These are phyloP conservation scores for Pisolithus marmoratus DNA, from an alignment of 768 basidiomycete genomes.

Conservation along the genomic window DNA sequence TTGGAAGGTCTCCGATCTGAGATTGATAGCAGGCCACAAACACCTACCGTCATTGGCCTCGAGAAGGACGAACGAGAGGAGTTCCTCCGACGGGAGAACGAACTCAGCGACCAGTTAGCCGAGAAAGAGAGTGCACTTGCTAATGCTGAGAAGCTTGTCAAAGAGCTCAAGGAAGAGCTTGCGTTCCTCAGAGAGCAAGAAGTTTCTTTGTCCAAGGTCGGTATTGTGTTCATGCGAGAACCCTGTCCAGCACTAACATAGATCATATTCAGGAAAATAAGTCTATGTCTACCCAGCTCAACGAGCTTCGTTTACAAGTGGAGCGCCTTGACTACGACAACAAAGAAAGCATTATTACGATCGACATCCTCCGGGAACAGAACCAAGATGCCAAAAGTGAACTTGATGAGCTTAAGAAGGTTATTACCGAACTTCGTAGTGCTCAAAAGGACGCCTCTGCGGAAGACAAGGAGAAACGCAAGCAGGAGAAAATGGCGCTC, in stretches of 20 bases:
- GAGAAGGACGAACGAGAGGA: slow-evolving; percentile 98
- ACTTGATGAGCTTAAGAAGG: slow-evolving; percentile 83
- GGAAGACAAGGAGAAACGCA: slow-evolving; percentile 98
- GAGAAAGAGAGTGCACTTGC: slow-evolving; percentile 83
- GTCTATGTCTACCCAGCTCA: slow-evolving; percentile 86
- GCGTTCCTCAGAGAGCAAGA: slow-evolving; percentile 90
- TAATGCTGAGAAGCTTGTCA: slow-evolving; percentile 79
- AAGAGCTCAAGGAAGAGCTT: slow-evolving; percentile 86
- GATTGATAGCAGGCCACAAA: slow-evolving; percentile 81
- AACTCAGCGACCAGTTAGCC: slow-evolving; percentile 86
- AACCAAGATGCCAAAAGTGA: slow-evolving; percentile 82
- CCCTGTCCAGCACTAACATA: slow-evolving; percentile 2
- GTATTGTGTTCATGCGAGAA: slow-evolving; percentile 8
- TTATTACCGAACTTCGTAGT: slow-evolving; percentile 70
- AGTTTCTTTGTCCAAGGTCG: slow-evolving; percentile 65
- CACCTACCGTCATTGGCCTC: slow-evolving; percentile 80
- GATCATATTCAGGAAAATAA: slow-evolving; percentile 73
- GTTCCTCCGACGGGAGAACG: slow-evolving; percentile 93
- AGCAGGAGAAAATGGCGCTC: slow-evolving; percentile 98
- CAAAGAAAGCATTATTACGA: slow-evolving; percentile 88
- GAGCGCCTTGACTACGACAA: slow-evolving; percentile 93
- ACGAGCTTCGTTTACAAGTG: slow-evolving; percentile 86
- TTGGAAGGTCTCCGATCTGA: slow-evolving; percentile 69
- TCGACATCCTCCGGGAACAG: slow-evolving; percentile 95
- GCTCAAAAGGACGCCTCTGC: slow-evolving; percentile 80